Base-by-base conservation (phyloP, 192 early-diverging fungal genomes). In the Haplosporangium gracile region DNA sequence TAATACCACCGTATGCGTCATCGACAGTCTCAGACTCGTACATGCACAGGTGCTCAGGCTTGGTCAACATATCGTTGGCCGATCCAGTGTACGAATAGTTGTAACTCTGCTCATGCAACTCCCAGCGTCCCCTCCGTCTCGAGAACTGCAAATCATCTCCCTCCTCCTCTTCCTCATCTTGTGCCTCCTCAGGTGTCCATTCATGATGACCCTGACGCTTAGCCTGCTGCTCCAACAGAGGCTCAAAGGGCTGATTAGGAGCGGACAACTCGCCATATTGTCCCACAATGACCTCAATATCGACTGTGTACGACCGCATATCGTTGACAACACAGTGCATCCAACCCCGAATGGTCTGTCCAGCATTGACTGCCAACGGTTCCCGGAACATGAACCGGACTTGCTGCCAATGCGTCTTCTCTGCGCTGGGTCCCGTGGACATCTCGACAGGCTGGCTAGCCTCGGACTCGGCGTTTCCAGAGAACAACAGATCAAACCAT, bases 401-500 rank as follows among this genome's bases (percentile, higher is more conserved):
- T 88, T 99, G 98, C 80, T 99, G 98, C 98, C 98, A 99, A 83
- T 99, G 98, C 9, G 98, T 99, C 8, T 94, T 93, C 51, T 97
- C 96, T 4, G 97, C 93, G 39, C 91, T 78, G 8, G 98, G 98
- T 10, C 92, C 90, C 10, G 98, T 99, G 10, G 96, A 95, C 92
- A 99, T 95, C n/a, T 90, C 79, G 22, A 92, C 83, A n/a, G 93
- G 92, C 51, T 93, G 91, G 7, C 92, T 93, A 32, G 89, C 72
- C 4, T 57, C 75, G 1, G 87, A 85, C 10, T 89, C 85, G 2
- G 88, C 73, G 36, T 92, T 91, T 40, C 95, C 93, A 20, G 91
- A 92, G 91, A 94, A 99, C 55, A 88, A 91, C 69, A 99, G 91
- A 88, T 99, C 97, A 81, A 99, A 99, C 98, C 98, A 99, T 49